Base-by-base conservation (phyloP, 768 basidiomycete species). In the Obba rivulosa region DNA sequence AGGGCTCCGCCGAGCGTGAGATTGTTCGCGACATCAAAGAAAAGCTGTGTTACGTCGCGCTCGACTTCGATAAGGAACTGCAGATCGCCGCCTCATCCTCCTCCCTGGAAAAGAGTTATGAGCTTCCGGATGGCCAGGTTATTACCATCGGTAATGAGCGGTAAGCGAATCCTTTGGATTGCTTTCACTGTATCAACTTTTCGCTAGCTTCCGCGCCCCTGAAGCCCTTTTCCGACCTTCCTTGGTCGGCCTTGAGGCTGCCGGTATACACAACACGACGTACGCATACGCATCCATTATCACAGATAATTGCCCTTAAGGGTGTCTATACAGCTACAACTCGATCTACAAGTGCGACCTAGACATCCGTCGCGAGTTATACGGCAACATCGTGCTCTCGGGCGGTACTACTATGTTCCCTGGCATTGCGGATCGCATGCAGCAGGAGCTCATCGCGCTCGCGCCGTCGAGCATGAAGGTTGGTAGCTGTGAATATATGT, bases 351-450 rank as follows among this genome's bases (percentile, higher is more conserved):
- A 75, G 66, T 80, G 88, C 62, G 88, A 91, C 68, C 72, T 88
- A 46, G 86, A 95, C 68, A 85, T 92, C 64, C 81, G 87, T 70
- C 87, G 87, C 63, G 81, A 83, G 52, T 68, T 83, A 45, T 84
- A 81, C 69, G 86, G 86, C 55, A 91, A 91, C 71, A 81, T 92
- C 53, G 88, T 91, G 48, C 78, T 92, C 52, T 88, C 87, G 46
- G 77, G 75, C 52, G 76, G 76, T 60, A 61, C 53, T 22, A 60
- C 58, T 40, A 93, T 94, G 91, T 93, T 92, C 87, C 84, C 88
- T 58, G 92, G 92, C 75, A 93, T 95, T 60, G 81, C 91, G 58
- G 92, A 95, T 70, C 87, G 92, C 61, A 90, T 95, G 89, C 87
- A 91, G 69, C 92, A 92, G 77, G 92, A 95, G 72, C 75, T 95